phyloP scores from a whole-genome alignment of 2,329 filamentous ascomycete species.

The Colletotrichum gloeosporioides region DNA sequence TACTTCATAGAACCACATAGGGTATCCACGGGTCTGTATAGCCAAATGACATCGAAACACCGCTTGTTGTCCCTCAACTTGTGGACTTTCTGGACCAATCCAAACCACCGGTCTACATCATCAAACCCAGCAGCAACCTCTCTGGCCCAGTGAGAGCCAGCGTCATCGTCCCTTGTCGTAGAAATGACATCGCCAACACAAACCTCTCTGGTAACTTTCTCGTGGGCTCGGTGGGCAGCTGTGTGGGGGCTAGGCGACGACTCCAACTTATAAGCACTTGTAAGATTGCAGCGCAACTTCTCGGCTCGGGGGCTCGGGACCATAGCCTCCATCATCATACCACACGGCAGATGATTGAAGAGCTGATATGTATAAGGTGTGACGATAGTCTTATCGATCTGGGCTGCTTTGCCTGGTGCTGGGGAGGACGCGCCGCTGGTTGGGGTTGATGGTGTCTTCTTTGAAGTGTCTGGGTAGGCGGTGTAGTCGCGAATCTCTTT shows the following conservation, averaged over 20 bases:
- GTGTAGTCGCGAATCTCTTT: conserved; percentile 49
- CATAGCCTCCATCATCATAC: conserved; percentile 49
- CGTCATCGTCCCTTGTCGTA: conserved; percentile 47
- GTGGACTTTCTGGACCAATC: conserved; percentile 67
- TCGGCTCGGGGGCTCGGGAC: conserved; percentile 31
- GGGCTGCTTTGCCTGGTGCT: neutral
- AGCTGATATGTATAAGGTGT: conserved; percentile 71
- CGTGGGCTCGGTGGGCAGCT: conserved; percentile 19
- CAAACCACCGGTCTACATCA: conserved; percentile 68
- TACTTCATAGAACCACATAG: conserved; percentile 72
- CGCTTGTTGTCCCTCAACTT: conserved; percentile 35
- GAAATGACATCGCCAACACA: conserved; percentile 40
- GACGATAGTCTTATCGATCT: conserved; percentile 60
- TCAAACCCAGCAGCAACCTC: conserved; percentile 46
- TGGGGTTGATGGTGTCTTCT: conserved; percentile 22
- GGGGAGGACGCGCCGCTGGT: neutral
- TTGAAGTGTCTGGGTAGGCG: conserved; percentile 28
- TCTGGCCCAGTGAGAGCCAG: conserved; percentile 62
- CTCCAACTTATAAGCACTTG: conserved; percentile 32
- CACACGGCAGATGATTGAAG: conserved; percentile 70
- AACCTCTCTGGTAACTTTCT: neutral
- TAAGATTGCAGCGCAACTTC: conserved; percentile 32
- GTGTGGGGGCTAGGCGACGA: conserved; percentile 26
- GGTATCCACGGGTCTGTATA: conserved; percentile 76
- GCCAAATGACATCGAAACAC: conserved; percentile 72